Evolutionary conservation across 768 basidiomycete genomes (phyloP), one percentile per base, ranked within the genome.

Genomic region (Termitomyces heimii): DNA sequence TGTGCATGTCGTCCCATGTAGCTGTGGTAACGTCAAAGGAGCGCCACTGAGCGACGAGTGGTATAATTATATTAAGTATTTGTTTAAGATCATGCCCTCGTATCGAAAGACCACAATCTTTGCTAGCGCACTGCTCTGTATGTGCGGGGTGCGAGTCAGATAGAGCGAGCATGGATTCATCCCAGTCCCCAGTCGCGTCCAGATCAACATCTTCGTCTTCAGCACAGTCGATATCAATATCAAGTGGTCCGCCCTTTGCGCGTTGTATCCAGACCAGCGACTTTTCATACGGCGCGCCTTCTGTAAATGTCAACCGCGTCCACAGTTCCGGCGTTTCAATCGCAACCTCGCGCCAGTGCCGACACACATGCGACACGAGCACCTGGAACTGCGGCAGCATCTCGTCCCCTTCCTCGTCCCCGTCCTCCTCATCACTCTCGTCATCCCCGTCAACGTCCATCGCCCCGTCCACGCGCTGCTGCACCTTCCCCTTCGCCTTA

Each of bases 361-460:
- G 70, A 66, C 85, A 87, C 10, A 86, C 79, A 62, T 85, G 85
- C 18, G 84, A 85, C 14, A 78, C 82, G 61, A 83, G 70, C 29
- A 84, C 70, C 60, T 79, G 77, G 65, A 84, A 85, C 2, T 73
- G 71, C 1, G 71, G 54, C 14, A 45, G 44, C 5, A 14, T 22
- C 18, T 64, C 65, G 1, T 60, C 62, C 12, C 56, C 58, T 0
- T 65, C 59, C 6, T 54, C 53, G 9, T 60, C 56, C 1, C 59
- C 62, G 7, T 50, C 49, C 1, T 60, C 52, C 5, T 50, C 50
- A 34, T 62, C 60, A 13, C 14, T 5, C 5, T 50, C 50, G 34
- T 62, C 60, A 4, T 64, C 55, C 20, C 52, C 61, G 12, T 64
- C 61, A 34, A 57, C 50, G 37, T 62, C 61, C 55, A 62, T 64